Conservation (phyloP, 164 flowering plant species). For the Vitis rotundifolia region DNA sequence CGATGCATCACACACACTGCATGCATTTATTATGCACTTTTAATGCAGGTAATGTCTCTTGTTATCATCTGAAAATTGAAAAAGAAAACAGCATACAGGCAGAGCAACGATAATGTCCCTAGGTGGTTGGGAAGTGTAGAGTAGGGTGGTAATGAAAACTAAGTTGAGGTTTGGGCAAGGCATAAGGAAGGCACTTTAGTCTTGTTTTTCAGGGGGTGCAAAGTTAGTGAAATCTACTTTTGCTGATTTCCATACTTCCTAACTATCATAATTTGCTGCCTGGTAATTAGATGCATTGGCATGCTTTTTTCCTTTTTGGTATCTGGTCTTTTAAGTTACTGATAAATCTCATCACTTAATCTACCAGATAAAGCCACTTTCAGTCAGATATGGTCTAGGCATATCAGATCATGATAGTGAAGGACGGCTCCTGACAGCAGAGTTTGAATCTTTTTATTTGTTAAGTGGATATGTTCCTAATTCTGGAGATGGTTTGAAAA, state of each 20-base stretch:
- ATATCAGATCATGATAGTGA: constrained; percentile 89
- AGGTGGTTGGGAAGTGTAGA: too few species aligned
- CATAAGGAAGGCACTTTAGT: too few species aligned
- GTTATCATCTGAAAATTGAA: too few species aligned
- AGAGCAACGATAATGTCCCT: too few species aligned
- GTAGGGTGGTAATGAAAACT: too few species aligned
- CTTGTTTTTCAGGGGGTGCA: too few species aligned
- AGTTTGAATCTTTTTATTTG: constrained; percentile 82
- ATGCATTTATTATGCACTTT: too few species aligned
- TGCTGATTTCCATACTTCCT: neutral
- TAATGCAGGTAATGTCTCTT: too few species aligned
- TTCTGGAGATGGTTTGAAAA: constrained; percentile 92
- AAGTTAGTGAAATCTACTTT: too few species aligned
- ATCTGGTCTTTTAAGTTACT: neutral
- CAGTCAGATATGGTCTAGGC: constrained; percentile 88
- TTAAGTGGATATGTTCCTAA: constrained; percentile 85
- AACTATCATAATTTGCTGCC: neutral
- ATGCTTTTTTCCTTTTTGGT: neutral
- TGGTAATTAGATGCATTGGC: neutral
- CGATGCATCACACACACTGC: too few species aligned
- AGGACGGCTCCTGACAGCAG: constrained; percentile 89
- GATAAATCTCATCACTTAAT: neutral
- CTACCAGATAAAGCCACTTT: constrained; percentile 82
- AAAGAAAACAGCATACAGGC: too few species aligned
- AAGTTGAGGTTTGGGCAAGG: too few species aligned